Conservation (phyloP, 2,329 filamentous ascomycete species). For the Rutstroemia sp. region DNA sequence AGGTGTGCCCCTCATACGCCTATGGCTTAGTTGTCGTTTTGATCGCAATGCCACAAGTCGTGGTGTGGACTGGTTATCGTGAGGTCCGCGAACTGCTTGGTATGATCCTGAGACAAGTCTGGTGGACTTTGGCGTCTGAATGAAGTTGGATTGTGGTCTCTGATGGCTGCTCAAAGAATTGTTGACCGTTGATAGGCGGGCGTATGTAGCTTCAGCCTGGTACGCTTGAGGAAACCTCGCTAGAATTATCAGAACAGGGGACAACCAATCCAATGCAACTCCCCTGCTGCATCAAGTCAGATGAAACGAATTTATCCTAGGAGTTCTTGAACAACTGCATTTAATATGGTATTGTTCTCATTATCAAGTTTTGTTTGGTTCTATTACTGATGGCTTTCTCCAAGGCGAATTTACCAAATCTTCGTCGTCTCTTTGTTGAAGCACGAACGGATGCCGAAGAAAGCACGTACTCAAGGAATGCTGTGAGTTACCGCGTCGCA, state of each 20-base stretch:
- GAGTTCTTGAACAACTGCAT: background rate
- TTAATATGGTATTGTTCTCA: conserved; percentile 19
- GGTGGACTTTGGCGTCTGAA: background rate
- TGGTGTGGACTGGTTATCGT: conserved; percentile 1
- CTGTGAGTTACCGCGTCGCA: conserved; percentile 49
- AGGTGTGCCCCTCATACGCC: conserved; percentile 31
- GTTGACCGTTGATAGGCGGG: conserved; percentile 4
- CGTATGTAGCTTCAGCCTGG: conserved; percentile 8
- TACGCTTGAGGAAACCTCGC: conserved; percentile 7
- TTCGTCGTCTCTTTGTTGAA: conserved; percentile 94
- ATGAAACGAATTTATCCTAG: conserved; percentile 16
- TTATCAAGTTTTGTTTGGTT: background rate
- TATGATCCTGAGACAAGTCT: background rate
- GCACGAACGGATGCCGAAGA: conserved; percentile 89
- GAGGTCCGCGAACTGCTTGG: background rate
- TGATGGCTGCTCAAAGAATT: conserved; percentile 6
- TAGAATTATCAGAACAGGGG: conserved; percentile 9
- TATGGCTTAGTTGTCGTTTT: conserved; percentile 17
- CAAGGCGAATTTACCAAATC: conserved; percentile 74
- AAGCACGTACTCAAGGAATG: conserved; percentile 85
- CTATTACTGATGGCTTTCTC: conserved; percentile 15
- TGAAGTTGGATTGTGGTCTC: conserved; percentile 5
- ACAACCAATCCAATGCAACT: conserved; percentile 10
- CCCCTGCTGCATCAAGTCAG: conserved; percentile 14
- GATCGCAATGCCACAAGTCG: conserved; percentile 18